phyloP scores from a whole-genome alignment of 257 asterid species.

The Forsythia viridissima region DNA sequence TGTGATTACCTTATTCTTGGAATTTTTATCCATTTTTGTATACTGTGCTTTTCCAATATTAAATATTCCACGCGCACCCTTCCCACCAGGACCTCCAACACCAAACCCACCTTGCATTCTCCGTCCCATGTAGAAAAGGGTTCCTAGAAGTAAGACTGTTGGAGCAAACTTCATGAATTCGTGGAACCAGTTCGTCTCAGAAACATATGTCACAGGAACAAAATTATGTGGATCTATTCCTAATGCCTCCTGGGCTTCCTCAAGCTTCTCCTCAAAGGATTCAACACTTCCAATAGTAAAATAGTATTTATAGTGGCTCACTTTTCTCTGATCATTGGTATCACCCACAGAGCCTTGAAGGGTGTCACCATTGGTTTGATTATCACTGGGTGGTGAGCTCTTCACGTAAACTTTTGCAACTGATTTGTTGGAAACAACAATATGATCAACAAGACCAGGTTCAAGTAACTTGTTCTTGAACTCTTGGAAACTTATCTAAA shows the following conservation, averaged over 20 bases:
- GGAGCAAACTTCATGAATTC: slow-evolving; percentile 49
- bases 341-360: slow-evolving; percentile 36
- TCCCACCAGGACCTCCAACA: slow-evolving; percentile 73
- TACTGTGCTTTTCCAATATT: slow-evolving; percentile 72
- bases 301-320: slow-evolving; percentile 40
- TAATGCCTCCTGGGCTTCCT: slow-evolving; percentile 73
- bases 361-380: slow-evolving; percentile 34
- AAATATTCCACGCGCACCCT: slow-evolving; percentile 74
- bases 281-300: slow-evolving; percentile 71
- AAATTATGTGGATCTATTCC: slow-evolving; percentile 71
- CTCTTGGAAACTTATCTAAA: slow-evolving; percentile 89
- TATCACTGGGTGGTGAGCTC: slow-evolving; percentile 36
- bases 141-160: slow-evolving; percentile 41
- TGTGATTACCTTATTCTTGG: slow-evolving; percentile 72
- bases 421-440: slow-evolving; percentile 57
- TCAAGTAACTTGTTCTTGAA: slow-evolving; percentile 76
- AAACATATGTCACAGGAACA: slow-evolving; percentile 65
- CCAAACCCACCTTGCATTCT: slow-evolving; percentile 54
- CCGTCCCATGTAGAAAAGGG: slow-evolving; percentile 46
- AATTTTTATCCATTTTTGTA: slow-evolving; percentile 74
- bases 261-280: slow-evolving; percentile 82
- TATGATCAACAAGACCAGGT: slow-evolving; percentile 83
- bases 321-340: slow-evolving; percentile 24
- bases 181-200: slow-evolving; percentile 47
- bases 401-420: slow-evolving; percentile 68